A percentile compares a stretch with the other conserved stretches of the same genome.
These are phyloP conservation scores for Mucor saturninus DNA, from an alignment of 371 early-diverging fungal genomes.

Conservation along the genomic window DNA sequence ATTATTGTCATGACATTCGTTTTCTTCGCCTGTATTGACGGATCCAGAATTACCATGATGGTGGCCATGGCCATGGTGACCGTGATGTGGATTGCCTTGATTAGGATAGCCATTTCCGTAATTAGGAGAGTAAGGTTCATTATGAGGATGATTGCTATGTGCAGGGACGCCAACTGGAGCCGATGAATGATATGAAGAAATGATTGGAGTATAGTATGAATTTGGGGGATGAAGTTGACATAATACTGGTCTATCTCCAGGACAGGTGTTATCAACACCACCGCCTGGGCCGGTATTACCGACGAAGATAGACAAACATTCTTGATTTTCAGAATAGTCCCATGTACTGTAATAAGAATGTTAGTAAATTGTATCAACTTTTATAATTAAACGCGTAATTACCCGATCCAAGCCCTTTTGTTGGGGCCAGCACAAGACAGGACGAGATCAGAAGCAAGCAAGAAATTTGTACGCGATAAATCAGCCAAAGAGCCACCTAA, in stretches of 20 bases:
- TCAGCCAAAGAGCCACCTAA: slow-evolving; percentile 15
- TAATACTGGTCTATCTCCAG: slow-evolving; percentile 13
- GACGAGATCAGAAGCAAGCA: slow-evolving; percentile 3
- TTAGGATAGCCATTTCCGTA: background rate
- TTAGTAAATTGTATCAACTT: slow-evolving; percentile 7
- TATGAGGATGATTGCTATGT: background rate
- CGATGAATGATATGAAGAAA: background rate
- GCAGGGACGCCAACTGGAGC: background rate
- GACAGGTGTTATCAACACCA: slow-evolving; percentile 10
- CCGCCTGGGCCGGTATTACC: slow-evolving; percentile 1
- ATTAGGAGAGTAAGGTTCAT: background rate
- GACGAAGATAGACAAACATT: slow-evolving; percentile 10
- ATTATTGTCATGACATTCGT: background rate
- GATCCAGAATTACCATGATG: slow-evolving; percentile 1
- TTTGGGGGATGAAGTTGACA: slow-evolving; percentile 13
- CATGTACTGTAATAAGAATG: slow-evolving; percentile 7
- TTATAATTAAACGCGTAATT: slow-evolving; percentile 1
- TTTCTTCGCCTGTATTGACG: background rate
- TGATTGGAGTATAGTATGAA: slow-evolving; percentile 3
- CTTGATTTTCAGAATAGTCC: slow-evolving; percentile 7
- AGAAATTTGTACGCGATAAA: slow-evolving; percentile 6
- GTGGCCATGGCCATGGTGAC: background rate
- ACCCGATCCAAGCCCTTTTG: slow-evolving; percentile 14
- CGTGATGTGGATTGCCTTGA: background rate
- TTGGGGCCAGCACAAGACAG: slow-evolving; percentile 7